A percentile compares a stretch with the other conserved stretches of the same genome.
phyloP scores from a whole-genome alignment of 2,329 filamentous ascomycete genomes.

The Verticillium nonalfalfae region DNA sequence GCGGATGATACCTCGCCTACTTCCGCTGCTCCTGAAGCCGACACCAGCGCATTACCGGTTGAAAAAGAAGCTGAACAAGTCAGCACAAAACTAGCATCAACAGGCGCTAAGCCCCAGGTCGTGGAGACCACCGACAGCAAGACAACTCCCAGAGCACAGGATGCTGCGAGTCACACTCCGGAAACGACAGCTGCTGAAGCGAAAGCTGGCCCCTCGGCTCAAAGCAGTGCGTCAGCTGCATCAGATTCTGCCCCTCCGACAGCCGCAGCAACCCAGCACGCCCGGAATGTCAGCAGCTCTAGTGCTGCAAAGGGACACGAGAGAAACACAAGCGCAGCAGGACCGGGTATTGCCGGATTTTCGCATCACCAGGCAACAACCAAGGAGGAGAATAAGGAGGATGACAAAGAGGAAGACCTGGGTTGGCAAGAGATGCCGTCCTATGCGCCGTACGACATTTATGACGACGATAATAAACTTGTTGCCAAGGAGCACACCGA shows the following conservation, averaged over 20 bases:
- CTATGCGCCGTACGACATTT: constrained; percentile 87
- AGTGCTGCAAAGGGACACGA: background rate
- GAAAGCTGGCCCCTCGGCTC: background rate
- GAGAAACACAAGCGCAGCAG: constrained; percentile 30
- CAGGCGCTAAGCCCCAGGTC: background rate
- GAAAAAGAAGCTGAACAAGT: constrained; percentile 1
- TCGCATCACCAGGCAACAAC: constrained; percentile 77
- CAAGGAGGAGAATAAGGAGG: constrained; percentile 46
- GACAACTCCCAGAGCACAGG: background rate
- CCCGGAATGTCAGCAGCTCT: background rate
- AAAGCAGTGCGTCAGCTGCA: background rate
- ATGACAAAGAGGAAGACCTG: constrained; percentile 51
- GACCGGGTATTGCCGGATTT: constrained; percentile 54
- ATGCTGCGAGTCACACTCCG: background rate
- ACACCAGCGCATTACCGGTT: background rate
- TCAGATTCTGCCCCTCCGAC: background rate
- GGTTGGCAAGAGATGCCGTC: constrained; percentile 91
- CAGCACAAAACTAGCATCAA: background rate
- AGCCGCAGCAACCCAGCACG: background rate
- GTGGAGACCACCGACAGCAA: background rate
- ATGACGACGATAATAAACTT: constrained; percentile 86
- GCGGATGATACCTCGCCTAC: background rate
- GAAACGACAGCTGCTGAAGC: background rate
- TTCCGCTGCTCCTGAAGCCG: constrained; percentile 3
- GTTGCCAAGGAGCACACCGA: constrained; percentile 74